Evolutionary conservation across 129 eudicot genomes (phyloP).

Genomic region (Saposhnikovia divaricata): DNA sequence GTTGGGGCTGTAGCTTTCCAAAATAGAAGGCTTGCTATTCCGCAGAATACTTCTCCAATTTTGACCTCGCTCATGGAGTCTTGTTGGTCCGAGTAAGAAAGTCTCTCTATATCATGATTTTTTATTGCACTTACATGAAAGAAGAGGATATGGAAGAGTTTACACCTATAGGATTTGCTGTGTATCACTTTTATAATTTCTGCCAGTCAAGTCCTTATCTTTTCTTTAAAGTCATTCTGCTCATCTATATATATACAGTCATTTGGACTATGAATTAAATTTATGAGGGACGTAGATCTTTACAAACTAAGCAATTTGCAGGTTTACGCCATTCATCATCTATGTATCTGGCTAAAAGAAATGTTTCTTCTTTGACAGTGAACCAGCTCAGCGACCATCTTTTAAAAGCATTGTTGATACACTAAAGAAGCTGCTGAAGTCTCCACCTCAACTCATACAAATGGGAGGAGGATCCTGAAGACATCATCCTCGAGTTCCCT

Average conservation of each 20-base stretch:
- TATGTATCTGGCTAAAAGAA: not conserved
- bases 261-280: not conserved
- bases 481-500: not conserved
- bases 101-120: not conserved
- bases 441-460: constrained; percentile 54
- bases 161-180: not conserved
- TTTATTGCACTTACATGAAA: not conserved
- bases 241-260: not conserved
- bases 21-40: constrained; percentile 78
- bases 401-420: constrained; percentile 62
- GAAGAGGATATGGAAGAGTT: not conserved
- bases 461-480: constrained; percentile 57
- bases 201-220: no score
- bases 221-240: not conserved
- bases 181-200: not conserved
- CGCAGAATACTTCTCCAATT: constrained; percentile 52
- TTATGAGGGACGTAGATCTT: not conserved
- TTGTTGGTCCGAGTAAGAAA: constrained; percentile 93
- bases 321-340: not conserved
- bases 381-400: constrained; percentile 67
- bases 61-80: constrained; percentile 82
- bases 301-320: not conserved
- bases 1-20: constrained; percentile 99
- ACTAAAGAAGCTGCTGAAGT: constrained; percentile 68
- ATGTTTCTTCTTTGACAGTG: constrained; percentile 36